Conservation (phyloP, 345 rosid genomes). For the Linum lewisii region DNA sequence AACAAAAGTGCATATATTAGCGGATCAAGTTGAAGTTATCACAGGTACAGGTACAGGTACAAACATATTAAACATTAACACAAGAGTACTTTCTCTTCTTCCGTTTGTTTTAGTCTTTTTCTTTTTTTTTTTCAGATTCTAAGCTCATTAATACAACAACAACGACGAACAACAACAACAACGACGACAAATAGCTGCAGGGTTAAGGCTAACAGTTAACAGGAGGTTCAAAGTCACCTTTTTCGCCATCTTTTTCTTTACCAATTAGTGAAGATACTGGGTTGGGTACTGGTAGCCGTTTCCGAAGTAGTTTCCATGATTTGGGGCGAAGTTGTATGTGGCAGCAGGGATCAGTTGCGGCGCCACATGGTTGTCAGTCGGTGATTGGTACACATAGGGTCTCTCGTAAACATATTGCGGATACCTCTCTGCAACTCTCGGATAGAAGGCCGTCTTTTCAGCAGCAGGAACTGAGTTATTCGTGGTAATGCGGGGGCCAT, state of each 20-base stretch:
- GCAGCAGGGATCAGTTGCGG: slow-evolving; percentile 37
- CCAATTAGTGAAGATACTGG: slow-evolving; percentile 64
- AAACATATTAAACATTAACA: slow-evolving; percentile 45
- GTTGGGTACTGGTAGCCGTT: slow-evolving; percentile 90
- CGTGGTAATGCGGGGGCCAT: slow-evolving; percentile 41
- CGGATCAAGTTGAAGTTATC: slow-evolving; percentile 39
- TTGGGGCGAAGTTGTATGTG: slow-evolving; percentile 58
- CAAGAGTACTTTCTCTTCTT: slow-evolving; percentile 1
- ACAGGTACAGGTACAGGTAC: slow-evolving; percentile 40
- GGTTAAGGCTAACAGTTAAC: slow-evolving; percentile 66
- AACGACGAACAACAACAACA: slow-evolving; percentile 10
- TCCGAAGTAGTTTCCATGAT: slow-evolving; percentile 83
- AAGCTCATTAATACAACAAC: slow-evolving; percentile 57
- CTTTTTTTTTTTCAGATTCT: slow-evolving; percentile 32
- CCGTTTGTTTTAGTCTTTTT: not conserved
- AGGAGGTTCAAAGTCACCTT: slow-evolving; percentile 48
- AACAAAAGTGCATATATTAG: slow-evolving; percentile 49
- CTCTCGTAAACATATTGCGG: slow-evolving; percentile 77
- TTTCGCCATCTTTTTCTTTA: slow-evolving; percentile 16
- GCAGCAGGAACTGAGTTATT: slow-evolving; percentile 25
- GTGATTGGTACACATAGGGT: slow-evolving; percentile 53
- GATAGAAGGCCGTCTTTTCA: slow-evolving; percentile 42
- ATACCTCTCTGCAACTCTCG: slow-evolving; percentile 62
- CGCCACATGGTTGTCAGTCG: slow-evolving; percentile 50
- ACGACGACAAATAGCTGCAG: slow-evolving; percentile 13